Base-by-base conservation (phyloP, 805 yeast genomes). In the Teunomyces atbi region DNA sequence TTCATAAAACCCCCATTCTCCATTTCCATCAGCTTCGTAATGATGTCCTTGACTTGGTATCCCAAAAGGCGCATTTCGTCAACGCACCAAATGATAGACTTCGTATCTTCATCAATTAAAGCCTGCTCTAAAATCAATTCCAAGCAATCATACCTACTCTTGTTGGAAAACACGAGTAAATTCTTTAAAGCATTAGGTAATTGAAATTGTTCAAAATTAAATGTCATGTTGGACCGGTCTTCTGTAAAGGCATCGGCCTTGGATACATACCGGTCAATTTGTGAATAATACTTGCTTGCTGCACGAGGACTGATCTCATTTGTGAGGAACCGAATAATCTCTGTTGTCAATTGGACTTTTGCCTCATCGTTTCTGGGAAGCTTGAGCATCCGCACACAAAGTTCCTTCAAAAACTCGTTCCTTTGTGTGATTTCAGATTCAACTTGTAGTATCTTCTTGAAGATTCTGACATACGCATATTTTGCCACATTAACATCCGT, bases 61-160 rank as follows among this genome's bases (percentile, higher is more conserved):
- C 75, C 75, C 27, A 57, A 44, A 8, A 46, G 41, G 42, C 68
- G 57, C 46, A 69, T 53, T 48, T 68, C 73, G 6, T 56, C 52
- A 4, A 64, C 56, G 32, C 58, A 54, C 75, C 75, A 71, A 19
- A 44, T 20, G 3, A 66, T 30, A 6, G 59, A 47, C 2, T 45
- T 48, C 4, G 13, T 5, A 41, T 70, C 69, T 12, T 58, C 47
- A 10, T 61, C 61, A 34, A 35, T 30, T 2, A 60, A 30, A 2
- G 74, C 67, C 19, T 53, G 54, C 6, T 42, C 35, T 11, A 62
- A 48, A 2, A 69, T 59, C 1, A 54, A 44, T 18, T 51, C 46
- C 37, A 69, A 45, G 37, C 65, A 57, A 15, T 45, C 44, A 5
- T 58, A 26, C 16, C 58, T 45, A 42, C 55, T 55, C 20, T 35